Evolutionary conservation across 768 basidiomycete species (phyloP), one percentile per base, ranked within the genome.

Genomic region (Pholiota molesta): DNA sequence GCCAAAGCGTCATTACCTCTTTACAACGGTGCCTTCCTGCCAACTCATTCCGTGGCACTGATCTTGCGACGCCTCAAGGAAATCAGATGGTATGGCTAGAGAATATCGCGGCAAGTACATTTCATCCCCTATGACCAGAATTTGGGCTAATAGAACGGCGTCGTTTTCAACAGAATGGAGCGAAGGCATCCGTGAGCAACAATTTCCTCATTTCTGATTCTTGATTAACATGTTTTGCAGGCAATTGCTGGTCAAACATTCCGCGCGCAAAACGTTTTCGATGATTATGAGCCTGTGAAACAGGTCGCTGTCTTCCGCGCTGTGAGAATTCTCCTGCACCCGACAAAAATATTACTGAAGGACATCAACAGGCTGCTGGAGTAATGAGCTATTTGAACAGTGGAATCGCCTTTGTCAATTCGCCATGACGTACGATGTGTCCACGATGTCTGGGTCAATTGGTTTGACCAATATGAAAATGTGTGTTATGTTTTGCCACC

Each of bases 51-150:
- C 53, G 53, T 10, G 39, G 53, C 16, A 55, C 53, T 40, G 53
- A 55, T 39, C 39, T 55, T 23, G 19, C 35, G 17, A 55, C 19
- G n/a, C 53, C 53, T 55, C 11, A 23, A 9, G 53, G 53, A 13
- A 55, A 55, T 55, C 53, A 39, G 39, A 55, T 55, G 53, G 53
- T 40, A 11, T 55, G 53, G 53, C 53, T 55, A 13, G 53, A 55
- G 53, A 55, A 55, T 21, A 55, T 55, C 10, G 53, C 53, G 19
- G 53, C 31, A 40, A 55, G 53, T 19, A n/a, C 19, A 23, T 55
- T n/a, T 23, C 35, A 40, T 19, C 10, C 8, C 5, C 35, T 37
- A 23, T 23, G 53, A 37, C 10, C 4, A 35, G 5, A 21, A 37
- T 21, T 19, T 21, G 16, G 39, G 33, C 8, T 35, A 6, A 55